Evolutionary conservation across 371 early-diverging fungal genomes (phyloP).

Genomic region (Mucor mucedo): DNA sequence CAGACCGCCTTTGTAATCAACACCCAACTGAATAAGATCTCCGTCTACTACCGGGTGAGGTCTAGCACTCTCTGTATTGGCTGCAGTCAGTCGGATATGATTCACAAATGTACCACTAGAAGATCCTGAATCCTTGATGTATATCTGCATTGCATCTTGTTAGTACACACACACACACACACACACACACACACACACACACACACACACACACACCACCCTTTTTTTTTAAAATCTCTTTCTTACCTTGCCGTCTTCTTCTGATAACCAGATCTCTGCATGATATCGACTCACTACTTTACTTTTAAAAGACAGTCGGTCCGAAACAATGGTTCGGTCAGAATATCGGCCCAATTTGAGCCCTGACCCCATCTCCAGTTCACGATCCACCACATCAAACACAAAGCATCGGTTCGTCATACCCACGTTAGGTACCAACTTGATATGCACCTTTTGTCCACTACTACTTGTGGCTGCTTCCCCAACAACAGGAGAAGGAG

Average conservation of each 20-base stretch:
- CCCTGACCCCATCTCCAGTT: slow-evolving; percentile 59
- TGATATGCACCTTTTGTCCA: slow-evolving; percentile 50
- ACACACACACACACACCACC: no score
- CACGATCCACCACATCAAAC: slow-evolving; percentile 79
- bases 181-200: no score
- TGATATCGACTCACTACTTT: slow-evolving; percentile 82
- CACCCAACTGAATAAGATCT: slow-evolving; percentile 87
- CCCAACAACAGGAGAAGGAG: no score
- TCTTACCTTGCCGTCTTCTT: slow-evolving; percentile 31
- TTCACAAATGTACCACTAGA: slow-evolving; percentile 93
- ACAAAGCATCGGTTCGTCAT: slow-evolving; percentile 67
- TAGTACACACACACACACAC: no score
- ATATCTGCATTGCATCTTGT: slow-evolving; percentile 54
- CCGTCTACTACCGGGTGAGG: slow-evolving; percentile 81
- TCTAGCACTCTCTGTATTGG: slow-evolving; percentile 68
- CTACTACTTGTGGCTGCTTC: neutral
- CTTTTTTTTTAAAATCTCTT: slow-evolving; percentile 42
- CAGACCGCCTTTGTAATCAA: slow-evolving; percentile 89
- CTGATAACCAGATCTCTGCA: slow-evolving; percentile 77
- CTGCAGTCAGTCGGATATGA: slow-evolving; percentile 79
- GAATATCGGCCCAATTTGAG: slow-evolving; percentile 81
- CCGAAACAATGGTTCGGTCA: slow-evolving; percentile 64
- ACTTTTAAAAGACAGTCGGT: slow-evolving; percentile 76
- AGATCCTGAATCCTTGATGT: slow-evolving; percentile 81
- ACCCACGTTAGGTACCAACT: slow-evolving; percentile 74